Conservation (phyloP, 1,139 yeast species). For the Maudiozyma humilis region DNA sequence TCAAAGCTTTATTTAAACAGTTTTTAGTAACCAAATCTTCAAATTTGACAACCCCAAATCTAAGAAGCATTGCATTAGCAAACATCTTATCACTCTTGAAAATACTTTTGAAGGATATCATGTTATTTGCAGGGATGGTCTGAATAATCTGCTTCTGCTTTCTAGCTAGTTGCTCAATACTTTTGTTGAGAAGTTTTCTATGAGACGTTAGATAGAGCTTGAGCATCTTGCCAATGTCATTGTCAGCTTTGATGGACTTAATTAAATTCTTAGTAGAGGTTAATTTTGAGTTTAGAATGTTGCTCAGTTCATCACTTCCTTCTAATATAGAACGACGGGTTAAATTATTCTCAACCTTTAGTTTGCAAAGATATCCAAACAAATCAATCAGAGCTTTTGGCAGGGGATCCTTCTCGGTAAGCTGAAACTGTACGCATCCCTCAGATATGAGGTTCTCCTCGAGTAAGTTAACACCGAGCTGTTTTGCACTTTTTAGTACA, state of each 20-base stretch:
- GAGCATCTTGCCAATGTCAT: slow-evolving; percentile 26
- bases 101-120: slow-evolving; percentile 47
- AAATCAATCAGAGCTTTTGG: slow-evolving; percentile 28
- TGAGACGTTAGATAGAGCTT: slow-evolving; percentile 41
- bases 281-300: slow-evolving; percentile 44
- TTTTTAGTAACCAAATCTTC: slow-evolving; percentile 42
- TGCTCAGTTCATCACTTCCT: slow-evolving; percentile 39
- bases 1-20: slow-evolving; percentile 51
- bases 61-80: slow-evolving; percentile 46
- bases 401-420: slow-evolving; percentile 16
- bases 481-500: slow-evolving; percentile 13
- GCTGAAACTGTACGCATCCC: slow-evolving; percentile 23
- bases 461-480: slow-evolving; percentile 18
- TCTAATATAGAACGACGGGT: slow-evolving; percentile 31
- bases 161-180: slow-evolving; percentile 42
- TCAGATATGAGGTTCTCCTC: slow-evolving; percentile 12
- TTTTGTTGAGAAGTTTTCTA: slow-evolving; percentile 37
- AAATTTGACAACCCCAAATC: slow-evolving; percentile 49
- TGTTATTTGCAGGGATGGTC: slow-evolving; percentile 32
- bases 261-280: slow-evolving; percentile 21
- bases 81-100: slow-evolving; percentile 49
- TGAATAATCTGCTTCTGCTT: slow-evolving; percentile 45
- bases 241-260: slow-evolving; percentile 10
- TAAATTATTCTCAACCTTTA: slow-evolving; percentile 22
- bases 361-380: slow-evolving; percentile 27